A percentile compares a stretch with the other conserved stretches of the same genome.
These are phyloP conservation scores for Monosporascus sp. DNA, from an alignment of 2,329 filamentous ascomycete species.

Conservation along the genomic window DNA sequence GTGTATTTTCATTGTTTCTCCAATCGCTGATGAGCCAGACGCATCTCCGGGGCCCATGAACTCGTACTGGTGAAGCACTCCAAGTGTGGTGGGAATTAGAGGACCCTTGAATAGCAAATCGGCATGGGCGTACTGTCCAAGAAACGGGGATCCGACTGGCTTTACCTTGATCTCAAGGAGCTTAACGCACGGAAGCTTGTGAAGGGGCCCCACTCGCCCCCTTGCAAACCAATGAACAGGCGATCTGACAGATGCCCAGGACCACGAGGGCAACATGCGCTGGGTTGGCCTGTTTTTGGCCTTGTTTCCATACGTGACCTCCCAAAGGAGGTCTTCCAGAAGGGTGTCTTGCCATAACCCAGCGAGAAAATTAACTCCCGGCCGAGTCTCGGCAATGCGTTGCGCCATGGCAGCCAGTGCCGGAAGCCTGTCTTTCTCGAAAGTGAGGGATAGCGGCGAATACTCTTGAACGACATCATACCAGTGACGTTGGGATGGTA, in stretches of 20 bases:
- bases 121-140: not conserved
- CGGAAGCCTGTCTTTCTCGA: constrained; percentile 8
- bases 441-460: constrained; percentile 6
- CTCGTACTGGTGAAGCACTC: not conserved
- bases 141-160: not conserved
- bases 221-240: constrained; percentile 2
- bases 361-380: constrained; percentile 1
- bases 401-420: constrained; percentile 9
- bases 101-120: not conserved
- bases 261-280: constrained; percentile 5
- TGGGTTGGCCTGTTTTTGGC: not conserved
- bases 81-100: not conserved
- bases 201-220: not conserved
- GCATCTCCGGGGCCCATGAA: not conserved
- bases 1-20: not conserved
- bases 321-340: constrained; percentile 6
- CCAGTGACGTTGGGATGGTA: not conserved
- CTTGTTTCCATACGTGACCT: not conserved
- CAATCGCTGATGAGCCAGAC: not conserved
- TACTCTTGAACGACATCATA: constrained; percentile 3
- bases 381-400: not conserved
- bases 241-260: constrained; percentile 8
- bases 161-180: not conserved
- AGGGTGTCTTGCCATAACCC: constrained; percentile 7
- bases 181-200: not conserved